These are phyloP conservation scores for Endotrypanum monterogeii DNA, from an alignment of 208 protist species.

Conservation along the genomic window DNA sequence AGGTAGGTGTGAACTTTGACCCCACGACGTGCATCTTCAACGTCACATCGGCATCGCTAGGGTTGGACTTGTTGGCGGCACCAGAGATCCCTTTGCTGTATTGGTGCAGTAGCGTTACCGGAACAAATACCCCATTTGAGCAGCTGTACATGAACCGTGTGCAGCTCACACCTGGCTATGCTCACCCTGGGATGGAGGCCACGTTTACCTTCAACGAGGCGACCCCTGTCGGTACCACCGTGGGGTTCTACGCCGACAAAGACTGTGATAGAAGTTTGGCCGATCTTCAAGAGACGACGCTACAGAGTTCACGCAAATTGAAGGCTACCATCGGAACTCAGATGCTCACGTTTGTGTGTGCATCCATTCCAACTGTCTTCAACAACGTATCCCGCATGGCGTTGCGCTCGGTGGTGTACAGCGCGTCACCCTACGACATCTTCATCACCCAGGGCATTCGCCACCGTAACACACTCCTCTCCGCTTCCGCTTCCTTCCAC, in stretches of 20 bases:
- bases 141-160: conserved; percentile 43
- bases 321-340: conserved; percentile 16
- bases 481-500: conserved; percentile 22
- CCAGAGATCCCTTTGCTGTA: conserved; percentile 41
- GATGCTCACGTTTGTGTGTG: conserved; percentile 45
- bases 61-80: conserved; percentile 23
- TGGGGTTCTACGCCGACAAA: conserved; percentile 47
- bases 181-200: conserved; percentile 14
- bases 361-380: conserved; percentile 31
- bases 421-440: conserved; percentile 31
- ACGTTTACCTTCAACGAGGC: conserved; percentile 40
- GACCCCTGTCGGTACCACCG: conserved; percentile 42
- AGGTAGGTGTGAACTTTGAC: conserved; percentile 28
- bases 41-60: conserved; percentile 29
- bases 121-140: conserved; percentile 16
- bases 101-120: conserved; percentile 50
- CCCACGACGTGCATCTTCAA: conserved; percentile 51
- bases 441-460: conserved; percentile 39
- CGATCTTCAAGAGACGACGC: not conserved
- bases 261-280: conserved; percentile 22
- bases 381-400: conserved; percentile 23
- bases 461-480: conserved; percentile 36
- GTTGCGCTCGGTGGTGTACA: conserved; percentile 29
- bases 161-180: conserved; percentile 28
- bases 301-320: conserved; percentile 15